Base-by-base conservation (phyloP, 1,284 basidiomycete species). In the Coniferiporia sulphurascens region DNA sequence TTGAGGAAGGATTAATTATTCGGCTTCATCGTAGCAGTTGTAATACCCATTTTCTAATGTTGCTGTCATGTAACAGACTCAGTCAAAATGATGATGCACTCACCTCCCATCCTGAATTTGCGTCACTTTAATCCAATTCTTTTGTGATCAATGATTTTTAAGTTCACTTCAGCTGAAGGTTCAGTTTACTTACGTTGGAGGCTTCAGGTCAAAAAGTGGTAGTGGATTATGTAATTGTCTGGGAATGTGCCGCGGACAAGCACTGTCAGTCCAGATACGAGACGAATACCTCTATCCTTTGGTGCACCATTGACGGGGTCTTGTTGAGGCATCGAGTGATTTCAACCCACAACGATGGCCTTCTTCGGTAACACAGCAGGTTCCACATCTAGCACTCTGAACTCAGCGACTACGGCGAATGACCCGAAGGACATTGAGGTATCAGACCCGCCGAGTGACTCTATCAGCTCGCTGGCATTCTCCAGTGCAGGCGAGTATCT, bases 341-440 rank as follows among this genome's bases (percentile, higher is more conserved):
- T 27, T 27, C 27, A 27, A 27, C 5, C 5, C 27, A 27, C 27
- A 27, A 27, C 10, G 17, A 78, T 78, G 78, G 71, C 78, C 32
- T 78, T 78, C 71, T 79, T 78, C 60, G 65, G 66, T 49, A 21
- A 10, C 13, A 19, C 48, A 13, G 8, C 49, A 15, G 21, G 32
- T 15, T 52, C 68, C 21, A 66, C 70, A 52, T 66, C 69, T 10
- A 67, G 72, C 9, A 68, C 71, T 21, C 64, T 71, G 1, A 64
- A 69, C n/a, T 66, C 63, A 15, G 56, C 65, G 9, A 62, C 64
- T 34, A 64, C 65, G 32, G 51, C 68, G 1, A 48, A 74, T 0
- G 71, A 70, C 4, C 79, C 81, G 46, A 82, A 86, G 70, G 91
- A 93, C 70, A 77, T 92, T 54, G 89, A 93, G 72, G 83, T 94